A percentile compares a stretch with the other conserved stretches of the same genome.
Evolutionary conservation across 768 basidiomycete genomes (phyloP).

Genomic region (Leccinum disarticulatum): DNA sequence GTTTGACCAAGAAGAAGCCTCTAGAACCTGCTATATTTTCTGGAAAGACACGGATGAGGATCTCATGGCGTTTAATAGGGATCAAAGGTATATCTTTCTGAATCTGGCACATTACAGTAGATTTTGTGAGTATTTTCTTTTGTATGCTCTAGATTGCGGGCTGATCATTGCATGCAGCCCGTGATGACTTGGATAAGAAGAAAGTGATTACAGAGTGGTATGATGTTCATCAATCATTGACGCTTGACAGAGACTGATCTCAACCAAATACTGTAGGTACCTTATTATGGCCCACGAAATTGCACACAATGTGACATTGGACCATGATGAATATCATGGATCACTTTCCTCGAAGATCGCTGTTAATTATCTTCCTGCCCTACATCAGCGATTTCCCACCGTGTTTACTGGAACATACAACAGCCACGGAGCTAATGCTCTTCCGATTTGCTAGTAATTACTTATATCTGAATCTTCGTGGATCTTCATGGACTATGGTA

Average conservation of each 20-base stretch:
- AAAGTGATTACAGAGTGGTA: slow-evolving; percentile 12
- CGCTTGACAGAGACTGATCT: neutral
- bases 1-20: neutral
- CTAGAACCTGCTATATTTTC: slow-evolving; percentile 11
- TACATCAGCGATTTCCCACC: neutral
- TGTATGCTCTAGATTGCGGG: too few relatives aligned
- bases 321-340: slow-evolving; percentile 30
- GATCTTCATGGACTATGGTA: neutral
- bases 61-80: slow-evolving; percentile 20
- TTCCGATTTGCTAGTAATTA: neutral
- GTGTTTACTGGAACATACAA: neutral
- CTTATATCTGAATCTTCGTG: neutral
- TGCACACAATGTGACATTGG: slow-evolving; percentile 23
- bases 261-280: slow-evolving; percentile 15
- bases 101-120: slow-evolving; percentile 15
- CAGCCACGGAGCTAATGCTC: too few relatives aligned
- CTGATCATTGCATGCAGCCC: neutral
- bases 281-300: slow-evolving; percentile 31
- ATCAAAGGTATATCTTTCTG: slow-evolving; percentile 12
- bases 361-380: slow-evolving; percentile 1
- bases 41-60: slow-evolving; percentile 20
- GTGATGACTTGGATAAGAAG: slow-evolving; percentile 1
- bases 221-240: neutral
- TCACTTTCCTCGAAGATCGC: slow-evolving; percentile 17
- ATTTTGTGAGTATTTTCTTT: slow-evolving; percentile 5